These are phyloP conservation scores for Ogataea chonburiensis DNA, from an alignment of 805 yeast genomes.

Conservation along the genomic window DNA sequence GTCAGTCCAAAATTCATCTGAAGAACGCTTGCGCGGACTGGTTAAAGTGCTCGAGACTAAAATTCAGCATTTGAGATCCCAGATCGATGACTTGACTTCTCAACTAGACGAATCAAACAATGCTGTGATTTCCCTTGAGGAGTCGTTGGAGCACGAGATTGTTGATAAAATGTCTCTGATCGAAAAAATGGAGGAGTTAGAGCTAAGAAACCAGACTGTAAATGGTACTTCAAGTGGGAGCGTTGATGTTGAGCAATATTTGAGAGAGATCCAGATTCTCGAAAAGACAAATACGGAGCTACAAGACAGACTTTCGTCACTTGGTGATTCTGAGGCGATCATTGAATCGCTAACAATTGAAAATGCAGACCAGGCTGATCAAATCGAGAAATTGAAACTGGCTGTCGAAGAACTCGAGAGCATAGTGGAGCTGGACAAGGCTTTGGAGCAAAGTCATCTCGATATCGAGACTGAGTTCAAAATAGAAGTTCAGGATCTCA, in stretches of 20 bases:
- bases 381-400: slow-evolving; percentile 34
- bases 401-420: slow-evolving; percentile 49
- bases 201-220: slow-evolving; percentile 16
- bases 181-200: slow-evolving; percentile 27
- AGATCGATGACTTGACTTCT: slow-evolving; percentile 30
- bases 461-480: slow-evolving; percentile 45
- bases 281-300: slow-evolving; percentile 25
- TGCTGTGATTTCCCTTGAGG: slow-evolving; percentile 21
- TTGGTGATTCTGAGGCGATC: slow-evolving; percentile 32
- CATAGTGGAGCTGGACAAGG: slow-evolving; percentile 47
- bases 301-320: slow-evolving; percentile 29
- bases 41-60: slow-evolving; percentile 41
- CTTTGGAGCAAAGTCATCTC: slow-evolving; percentile 46
- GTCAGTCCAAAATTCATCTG: background rate
- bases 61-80: slow-evolving; percentile 34
- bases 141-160: slow-evolving; percentile 32
- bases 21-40: background rate
- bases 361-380: slow-evolving; percentile 36
- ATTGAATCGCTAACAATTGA: slow-evolving; percentile 37
- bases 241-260: slow-evolving; percentile 2
- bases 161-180: slow-evolving; percentile 47
- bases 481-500: slow-evolving; percentile 34
- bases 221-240: slow-evolving; percentile 5
- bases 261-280: slow-evolving; percentile 7
- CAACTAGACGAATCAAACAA: slow-evolving; percentile 27